Evolutionary conservation across 1,284 basidiomycete genomes (phyloP).

Genomic region (Phellinidium pouzarii): DNA sequence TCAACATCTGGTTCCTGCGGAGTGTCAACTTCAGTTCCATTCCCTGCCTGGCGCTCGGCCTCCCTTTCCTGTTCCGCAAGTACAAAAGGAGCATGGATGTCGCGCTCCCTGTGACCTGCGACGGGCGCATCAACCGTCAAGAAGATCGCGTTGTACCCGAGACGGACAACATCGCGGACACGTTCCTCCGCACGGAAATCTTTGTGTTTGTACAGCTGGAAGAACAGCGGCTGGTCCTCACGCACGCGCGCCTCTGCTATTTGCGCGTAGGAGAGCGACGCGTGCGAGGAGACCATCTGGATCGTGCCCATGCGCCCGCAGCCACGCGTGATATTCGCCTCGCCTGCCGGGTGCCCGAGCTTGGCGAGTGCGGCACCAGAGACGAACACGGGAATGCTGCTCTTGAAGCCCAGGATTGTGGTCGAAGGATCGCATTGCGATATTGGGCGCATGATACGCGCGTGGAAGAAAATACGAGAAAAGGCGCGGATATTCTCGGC

Average conservation of each 20-base stretch:
- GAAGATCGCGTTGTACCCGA: conserved; percentile 83
- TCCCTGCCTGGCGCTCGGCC: conserved; percentile 21
- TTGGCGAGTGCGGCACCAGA: conserved; percentile 85
- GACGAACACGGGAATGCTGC: conserved; percentile 80
- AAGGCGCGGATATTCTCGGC: conserved; percentile 70
- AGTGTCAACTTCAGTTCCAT: conserved; percentile 24
- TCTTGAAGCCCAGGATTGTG: conserved; percentile 66
- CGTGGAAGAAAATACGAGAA: conserved; percentile 74
- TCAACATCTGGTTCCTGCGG: conserved; percentile 33
- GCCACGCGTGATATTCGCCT: conserved; percentile 77
- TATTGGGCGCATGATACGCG: conserved; percentile 72
- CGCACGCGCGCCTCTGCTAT: conserved; percentile 55
- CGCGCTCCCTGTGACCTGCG: conserved; percentile 80
- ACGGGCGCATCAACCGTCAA: conserved; percentile 88
- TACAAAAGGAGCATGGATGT: conserved; percentile 59
- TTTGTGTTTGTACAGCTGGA: conserved; percentile 82
- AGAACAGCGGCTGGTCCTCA: conserved; percentile 69
- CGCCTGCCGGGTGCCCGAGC: conserved; percentile 83
- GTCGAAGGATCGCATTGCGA: conserved; percentile 68
- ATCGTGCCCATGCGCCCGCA: conserved; percentile 69
- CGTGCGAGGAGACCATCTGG: conserved; percentile 86
- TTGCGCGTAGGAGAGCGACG: conserved; percentile 70
- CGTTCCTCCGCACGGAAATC: conserved; percentile 68
- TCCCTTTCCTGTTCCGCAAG: conserved; percentile 51
- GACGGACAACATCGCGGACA: conserved; percentile 60